Evolutionary conservation across 148 eudicot species (phyloP).

Genomic region (Drosera capensis): DNA sequence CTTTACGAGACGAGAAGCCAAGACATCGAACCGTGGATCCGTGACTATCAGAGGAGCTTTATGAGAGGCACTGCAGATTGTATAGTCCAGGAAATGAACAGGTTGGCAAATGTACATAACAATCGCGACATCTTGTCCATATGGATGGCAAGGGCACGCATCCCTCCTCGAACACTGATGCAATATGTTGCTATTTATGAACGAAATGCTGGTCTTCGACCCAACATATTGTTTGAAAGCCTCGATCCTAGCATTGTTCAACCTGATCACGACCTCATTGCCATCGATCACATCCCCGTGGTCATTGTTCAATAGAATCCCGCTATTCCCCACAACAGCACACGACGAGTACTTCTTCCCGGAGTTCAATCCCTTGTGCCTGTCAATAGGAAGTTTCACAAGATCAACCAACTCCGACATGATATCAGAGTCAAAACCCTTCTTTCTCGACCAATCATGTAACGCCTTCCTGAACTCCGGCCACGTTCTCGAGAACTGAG

Average conservation of each 20-base stretch:
- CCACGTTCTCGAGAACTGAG: constrained; percentile 23
- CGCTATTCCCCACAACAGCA: constrained; percentile 91
- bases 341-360: constrained; percentile 37
- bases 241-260: constrained; percentile 60
- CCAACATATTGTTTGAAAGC: constrained; percentile 45
- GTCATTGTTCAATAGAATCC: constrained; percentile 47
- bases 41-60: constrained; percentile 53
- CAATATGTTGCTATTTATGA: constrained; percentile 75
- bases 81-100: constrained; percentile 65
- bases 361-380: constrained; percentile 10
- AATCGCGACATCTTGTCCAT: constrained; percentile 48
- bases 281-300: constrained; percentile 44
- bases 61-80: constrained; percentile 53
- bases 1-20: constrained; percentile 39
- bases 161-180: constrained; percentile 57
- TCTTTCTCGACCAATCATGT: constrained; percentile 44
- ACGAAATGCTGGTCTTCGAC: constrained; percentile 52
- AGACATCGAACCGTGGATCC: constrained; percentile 32
- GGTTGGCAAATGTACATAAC: constrained; percentile 87
- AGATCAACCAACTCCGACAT: constrained; percentile 33
- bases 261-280: constrained; percentile 60
- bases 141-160: constrained; percentile 75
- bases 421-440: constrained; percentile 22
- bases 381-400: constrained; percentile 21
- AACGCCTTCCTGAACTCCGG: constrained; percentile 24